Base-by-base conservation (phyloP, 805 yeast genomes). In the Starmerella apicola region DNA sequence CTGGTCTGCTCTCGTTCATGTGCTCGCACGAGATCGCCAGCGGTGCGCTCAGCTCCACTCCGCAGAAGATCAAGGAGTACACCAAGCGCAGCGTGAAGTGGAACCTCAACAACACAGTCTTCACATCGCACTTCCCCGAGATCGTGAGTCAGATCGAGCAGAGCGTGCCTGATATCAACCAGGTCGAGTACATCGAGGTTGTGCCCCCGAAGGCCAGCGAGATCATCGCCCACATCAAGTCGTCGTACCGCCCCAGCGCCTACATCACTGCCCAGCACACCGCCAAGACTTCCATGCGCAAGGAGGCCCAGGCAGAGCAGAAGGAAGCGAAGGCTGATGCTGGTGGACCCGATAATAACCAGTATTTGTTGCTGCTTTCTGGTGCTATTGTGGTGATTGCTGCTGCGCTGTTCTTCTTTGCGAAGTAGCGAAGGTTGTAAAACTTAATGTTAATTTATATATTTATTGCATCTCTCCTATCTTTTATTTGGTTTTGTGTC, bases 1-100 rank as follows among this genome's bases (percentile, higher is more conserved):
- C 76, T 8, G 95, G 94, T 0, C 60, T 84, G 31, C 64, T 84
- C 49, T 81, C 93, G 58, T 84, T 84, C 53, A 84, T 84, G 95
- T 81, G 91, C 3, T 77, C 88, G 15, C 70, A 72, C 42, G 94
- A 84, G 52, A 62, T 70, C 20, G 81, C 94, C 2, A 77, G 94
- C 0, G 94, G 94, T 1, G 74, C 83, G 12, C 71, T 82, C 5
- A 61, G 57, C 12, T 72, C 91, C 2, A 67, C 76, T 8, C 78
- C 70, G n/a, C 63, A 60, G 15, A 70, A 70, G 20, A 78, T 76
- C 62, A 62, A 59, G 25, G 63, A 62, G 34, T 62, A 70, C 43
- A 85, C 91, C 4, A 58, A 51, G 21, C 70, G 65, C 27, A 75
- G 85, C 41, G 68, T 69, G 48, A 63, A 62, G 19, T 83, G 76